Base-by-base conservation (phyloP, 768 basidiomycete species). In the Naganishia randhawae region DNA sequence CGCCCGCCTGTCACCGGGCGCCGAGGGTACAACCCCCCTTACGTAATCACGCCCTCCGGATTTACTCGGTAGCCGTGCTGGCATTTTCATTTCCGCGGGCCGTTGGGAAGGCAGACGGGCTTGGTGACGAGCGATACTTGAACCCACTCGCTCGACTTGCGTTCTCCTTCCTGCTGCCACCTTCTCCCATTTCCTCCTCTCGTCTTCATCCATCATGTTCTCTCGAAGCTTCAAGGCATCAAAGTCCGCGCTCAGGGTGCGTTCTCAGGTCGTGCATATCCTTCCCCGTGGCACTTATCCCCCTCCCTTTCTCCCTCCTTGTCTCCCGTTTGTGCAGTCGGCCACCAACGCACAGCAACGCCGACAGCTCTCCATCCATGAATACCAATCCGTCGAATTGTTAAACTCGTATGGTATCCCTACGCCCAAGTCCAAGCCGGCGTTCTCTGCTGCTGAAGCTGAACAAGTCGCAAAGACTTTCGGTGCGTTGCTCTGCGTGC, bases 331-430 rank as follows among this genome's bases (percentile, higher is more conserved):
- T 27, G 63, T n/a, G 22, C 35, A 64, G 39, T n/a, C 70, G 31
- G 57, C 65, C 42, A 63, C 27, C 27, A 41, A 45, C 29, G 50
- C 19, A 42, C 66, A 68, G 78, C 92, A 94, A 85, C 90, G 85
- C 83, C 90, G 93, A 72, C 89, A 87, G 80, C 86, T 97, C 75
- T 95, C 92, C 29, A 93, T 99, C 75, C 96, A 99, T 82, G 96
- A 99, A 83, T 91, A 96, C 83, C 94, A 98, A 81, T 95, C 93
- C 50, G 89, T 98, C 81, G 88, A 88, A 72, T 84, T 99, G 52
- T 86, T 99, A 73, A 96, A 97, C 83, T 88, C 92, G 94, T 96
- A 96, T 81, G 93, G 92, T 25, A 89, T 98, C 66, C 88, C 92
- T 14, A 98, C 95, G 16, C 96, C 96, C 19, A 93, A 90, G 82